These are phyloP conservation scores for Ballota nigra DNA, from an alignment of 257 asterid genomes.

Conservation along the genomic window DNA sequence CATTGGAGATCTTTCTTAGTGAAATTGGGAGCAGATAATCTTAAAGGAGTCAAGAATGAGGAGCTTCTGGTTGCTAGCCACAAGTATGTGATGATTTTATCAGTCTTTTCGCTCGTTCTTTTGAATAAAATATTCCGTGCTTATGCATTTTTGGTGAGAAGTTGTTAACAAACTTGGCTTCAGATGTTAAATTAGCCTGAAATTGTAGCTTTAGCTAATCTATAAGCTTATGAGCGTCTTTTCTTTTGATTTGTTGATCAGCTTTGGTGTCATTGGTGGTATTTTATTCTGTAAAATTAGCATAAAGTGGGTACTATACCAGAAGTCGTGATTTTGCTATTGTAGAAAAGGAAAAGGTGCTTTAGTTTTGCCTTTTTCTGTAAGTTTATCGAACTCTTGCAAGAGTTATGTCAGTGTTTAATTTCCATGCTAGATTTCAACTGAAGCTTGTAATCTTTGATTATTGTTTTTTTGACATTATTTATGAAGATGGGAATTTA, in stretches of 20 bases:
- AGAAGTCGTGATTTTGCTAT: neutral
- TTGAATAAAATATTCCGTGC: neutral
- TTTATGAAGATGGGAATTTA: neutral
- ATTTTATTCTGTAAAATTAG: neutral
- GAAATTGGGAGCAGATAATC: conserved; percentile 91
- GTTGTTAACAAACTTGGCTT: neutral
- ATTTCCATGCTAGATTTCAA: neutral
- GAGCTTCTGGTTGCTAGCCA: conserved; percentile 91
- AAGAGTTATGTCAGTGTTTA: neutral
- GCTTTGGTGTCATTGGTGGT: neutral
- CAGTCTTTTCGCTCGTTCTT: neutral
- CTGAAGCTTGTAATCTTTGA: neutral
- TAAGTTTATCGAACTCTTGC: neutral
- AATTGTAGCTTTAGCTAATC: neutral
- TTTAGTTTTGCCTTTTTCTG: neutral
- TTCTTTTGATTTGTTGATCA: neutral
- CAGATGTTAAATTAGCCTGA: neutral
- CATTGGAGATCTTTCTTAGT: conserved; percentile 96
- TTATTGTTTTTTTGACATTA: neutral
- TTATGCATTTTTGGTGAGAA: neutral
- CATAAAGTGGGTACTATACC: neutral
- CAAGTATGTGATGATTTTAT: conserved; percentile 32
- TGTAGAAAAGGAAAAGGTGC: neutral
- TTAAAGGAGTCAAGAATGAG: conserved; percentile 84
- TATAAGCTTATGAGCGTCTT: neutral